These are phyloP conservation scores for Starmera quercuum DNA, from an alignment of 805 yeast genomes.

Conservation along the genomic window DNA sequence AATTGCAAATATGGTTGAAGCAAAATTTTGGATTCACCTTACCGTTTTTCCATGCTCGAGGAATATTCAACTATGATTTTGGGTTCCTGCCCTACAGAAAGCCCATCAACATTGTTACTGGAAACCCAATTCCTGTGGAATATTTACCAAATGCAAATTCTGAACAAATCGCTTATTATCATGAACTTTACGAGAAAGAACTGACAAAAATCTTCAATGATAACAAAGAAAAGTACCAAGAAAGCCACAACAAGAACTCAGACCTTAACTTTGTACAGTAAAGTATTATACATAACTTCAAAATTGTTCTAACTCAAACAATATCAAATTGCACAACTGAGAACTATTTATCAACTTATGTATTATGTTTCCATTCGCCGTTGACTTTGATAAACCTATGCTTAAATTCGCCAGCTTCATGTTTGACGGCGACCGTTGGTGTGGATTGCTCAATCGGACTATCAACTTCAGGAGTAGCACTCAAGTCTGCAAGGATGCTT, in stretches of 20 bases:
- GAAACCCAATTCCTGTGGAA: conserved; percentile 58
- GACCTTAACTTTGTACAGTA: not conserved
- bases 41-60: conserved; percentile 89
- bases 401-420: conserved; percentile 6
- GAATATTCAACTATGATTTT: conserved; percentile 85
- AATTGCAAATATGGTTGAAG: conserved; percentile 69
- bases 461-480: conserved; percentile 2
- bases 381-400: conserved; percentile 10
- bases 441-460: conserved; percentile 4
- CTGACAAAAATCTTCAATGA: conserved; percentile 57
- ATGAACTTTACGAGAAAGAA: conserved; percentile 58
- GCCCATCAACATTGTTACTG: conserved; percentile 70
- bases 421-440: conserved; percentile 1
- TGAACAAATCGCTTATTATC: conserved; percentile 61
- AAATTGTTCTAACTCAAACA: not conserved
- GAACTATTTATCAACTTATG: not conserved
- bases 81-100: conserved; percentile 84
- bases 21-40: conserved; percentile 70
- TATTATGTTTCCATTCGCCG: conserved; percentile 8
- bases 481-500: not conserved
- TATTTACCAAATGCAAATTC: conserved; percentile 34
- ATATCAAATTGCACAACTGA: not conserved
- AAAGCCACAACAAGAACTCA: no score
- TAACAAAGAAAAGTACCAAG: conserved; percentile 45
- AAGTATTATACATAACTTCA: not conserved